A percentile compares a stretch with the other conserved stretches of the same genome.
These are phyloP conservation scores for Chaetomium sp. DNA, from an alignment of 2,329 filamentous ascomycete genomes.

Conservation along the genomic window DNA sequence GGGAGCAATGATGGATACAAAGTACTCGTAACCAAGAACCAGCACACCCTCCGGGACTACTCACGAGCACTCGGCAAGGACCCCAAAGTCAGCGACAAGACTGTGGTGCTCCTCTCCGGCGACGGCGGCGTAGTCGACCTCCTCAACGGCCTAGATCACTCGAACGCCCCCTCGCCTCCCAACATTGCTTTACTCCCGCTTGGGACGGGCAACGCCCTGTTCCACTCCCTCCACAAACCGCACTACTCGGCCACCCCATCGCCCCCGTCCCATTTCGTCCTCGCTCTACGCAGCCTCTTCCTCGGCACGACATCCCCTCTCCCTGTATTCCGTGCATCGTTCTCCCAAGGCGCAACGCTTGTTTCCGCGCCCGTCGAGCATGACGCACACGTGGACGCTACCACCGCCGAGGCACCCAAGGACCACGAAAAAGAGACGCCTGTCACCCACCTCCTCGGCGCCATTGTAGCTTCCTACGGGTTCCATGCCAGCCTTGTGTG, in stretches of 20 bases:
- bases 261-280: conserved; percentile 37
- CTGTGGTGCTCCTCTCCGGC: conserved; percentile 73
- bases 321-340: conserved; percentile 56
- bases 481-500: conserved; percentile 84
- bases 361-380: conserved; percentile 33
- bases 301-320: conserved; percentile 48
- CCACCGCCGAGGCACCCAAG: conserved; percentile 23
- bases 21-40: conserved; percentile 57
- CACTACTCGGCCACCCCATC: conserved; percentile 35
- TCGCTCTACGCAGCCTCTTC: conserved; percentile 53
- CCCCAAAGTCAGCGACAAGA: conserved; percentile 27
- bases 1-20: conserved; percentile 32
- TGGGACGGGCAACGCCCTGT: conserved; percentile 60
- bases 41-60: conserved; percentile 59
- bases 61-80: conserved; percentile 36
- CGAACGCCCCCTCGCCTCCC: conserved; percentile 19
- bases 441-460: conserved; percentile 54
- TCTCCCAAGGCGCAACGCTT: conserved; percentile 51
- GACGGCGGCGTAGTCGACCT: conserved; percentile 83
- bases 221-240: conserved; percentile 56
- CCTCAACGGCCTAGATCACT: conserved; percentile 53
- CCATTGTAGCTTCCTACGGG: conserved; percentile 83
- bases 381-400: not conserved
- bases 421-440: conserved; percentile 14
- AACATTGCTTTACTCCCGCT: conserved; percentile 51